Base-by-base conservation (phyloP, 352 stramenopile genomes). In the Phytophthora fragariaefolia region DNA sequence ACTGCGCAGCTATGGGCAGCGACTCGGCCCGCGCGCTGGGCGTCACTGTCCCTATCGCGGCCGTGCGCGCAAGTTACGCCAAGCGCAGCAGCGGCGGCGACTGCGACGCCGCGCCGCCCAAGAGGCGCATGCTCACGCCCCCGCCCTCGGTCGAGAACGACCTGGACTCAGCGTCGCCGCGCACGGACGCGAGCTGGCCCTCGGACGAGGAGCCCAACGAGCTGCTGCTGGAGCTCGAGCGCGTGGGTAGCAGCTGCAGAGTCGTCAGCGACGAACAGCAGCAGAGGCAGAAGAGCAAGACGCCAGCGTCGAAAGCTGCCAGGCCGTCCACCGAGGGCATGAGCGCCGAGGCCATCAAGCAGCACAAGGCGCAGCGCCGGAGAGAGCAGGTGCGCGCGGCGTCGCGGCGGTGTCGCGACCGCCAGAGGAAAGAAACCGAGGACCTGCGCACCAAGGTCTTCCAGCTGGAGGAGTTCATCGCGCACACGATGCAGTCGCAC, bases 361-460 rank as follows among this genome's bases (percentile, higher is more conserved):
- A 82, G 62, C 79, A 79, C 64, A 90, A 90, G 50, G 82, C 82
- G 3, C 82, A 87, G 56, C 77, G 82, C 7, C 75, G 82, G 24
- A 70, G 82, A 10, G 82, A 90, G 49, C 82, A 90, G 66, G 82
- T 90, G 55, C 79, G 82, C 18, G 82, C 77, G 6, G 82, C 82
- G 0, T 89, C 79, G 2, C 66, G 82, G 15, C 75, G 82, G 18
- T 90, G 82, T 54, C 77, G 82, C 17, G 78, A 90, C 56, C 82
- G 82, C 4, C 82, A 90, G 43, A 70, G 82, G 45, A 84, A 83
- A 52, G 82, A 90, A 68, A 90, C 82, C 1, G 82, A 90, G 45
- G 82, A 90, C 47, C 74, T 90, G 3, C 79, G 82, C 12, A 79
- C 81, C 65, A 88, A 90, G 42, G 82, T 90, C 24, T 88, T 89